Conservation (phyloP, 1,284 basidiomycete genomes). For the Moniliophthora roreri region DNA sequence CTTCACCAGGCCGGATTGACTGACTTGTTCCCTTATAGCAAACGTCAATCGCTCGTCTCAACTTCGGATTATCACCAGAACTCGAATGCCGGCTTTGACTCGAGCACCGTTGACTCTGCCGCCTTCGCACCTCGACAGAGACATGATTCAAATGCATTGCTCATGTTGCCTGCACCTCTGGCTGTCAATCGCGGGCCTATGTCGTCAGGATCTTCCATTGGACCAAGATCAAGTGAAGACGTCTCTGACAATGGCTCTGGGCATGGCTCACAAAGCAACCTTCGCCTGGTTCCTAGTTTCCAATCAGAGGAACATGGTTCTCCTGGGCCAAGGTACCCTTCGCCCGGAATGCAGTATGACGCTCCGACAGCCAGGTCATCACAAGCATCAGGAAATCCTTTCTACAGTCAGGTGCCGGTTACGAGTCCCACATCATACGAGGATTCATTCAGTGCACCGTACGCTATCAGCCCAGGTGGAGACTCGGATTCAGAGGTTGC, state of each 20-base stretch:
- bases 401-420: constrained; percentile 6
- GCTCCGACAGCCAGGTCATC: constrained; percentile 6
- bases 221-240: constrained; percentile 68
- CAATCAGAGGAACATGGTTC: constrained; percentile 30
- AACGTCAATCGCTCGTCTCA: constrained; percentile 78
- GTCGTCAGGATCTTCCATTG: constrained; percentile 53
- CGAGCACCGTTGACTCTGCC: constrained; percentile 63
- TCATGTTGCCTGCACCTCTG: constrained; percentile 72
- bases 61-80: constrained; percentile 68
- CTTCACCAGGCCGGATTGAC: constrained; percentile 14
- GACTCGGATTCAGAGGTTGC: background rate
- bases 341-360: constrained; percentile 1
- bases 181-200: constrained; percentile 49
- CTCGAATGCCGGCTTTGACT: constrained; percentile 51
- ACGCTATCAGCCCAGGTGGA: constrained; percentile 15
- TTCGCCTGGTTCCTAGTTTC: constrained; percentile 55
- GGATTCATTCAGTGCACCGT: constrained; percentile 13
- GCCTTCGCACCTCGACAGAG: constrained; percentile 47
- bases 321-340: constrained; percentile 22
- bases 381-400: constrained; percentile 15
- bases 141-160: constrained; percentile 64
- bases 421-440: background rate
- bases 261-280: constrained; percentile 38
- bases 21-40: constrained; percentile 41
- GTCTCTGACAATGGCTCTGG: constrained; percentile 52